Evolutionary conservation across 768 basidiomycete genomes (phyloP).

Genomic region (Aureoboletus auriporus): DNA sequence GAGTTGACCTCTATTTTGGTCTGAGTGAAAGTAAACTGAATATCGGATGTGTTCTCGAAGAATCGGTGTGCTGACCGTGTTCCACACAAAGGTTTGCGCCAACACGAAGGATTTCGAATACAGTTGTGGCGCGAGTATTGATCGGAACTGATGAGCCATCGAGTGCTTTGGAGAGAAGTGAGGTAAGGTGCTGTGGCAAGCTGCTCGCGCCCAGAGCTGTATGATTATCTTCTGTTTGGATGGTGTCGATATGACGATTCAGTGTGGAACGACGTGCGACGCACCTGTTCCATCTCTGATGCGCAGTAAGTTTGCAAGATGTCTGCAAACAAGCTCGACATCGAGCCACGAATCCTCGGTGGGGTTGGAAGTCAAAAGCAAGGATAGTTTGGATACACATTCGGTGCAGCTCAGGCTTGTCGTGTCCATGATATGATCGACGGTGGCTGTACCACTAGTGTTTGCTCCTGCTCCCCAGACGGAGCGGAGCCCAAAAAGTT

Average conservation of each 20-base stretch:
- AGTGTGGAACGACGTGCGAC: slow-evolving; percentile 8
- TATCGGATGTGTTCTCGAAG: slow-evolving; percentile 2
- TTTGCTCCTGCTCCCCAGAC: too few relatives aligned
- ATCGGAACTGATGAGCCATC: slow-evolving; percentile 44
- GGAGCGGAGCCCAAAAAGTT: too few relatives aligned
- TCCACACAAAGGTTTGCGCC: slow-evolving; percentile 84
- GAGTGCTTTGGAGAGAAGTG: slow-evolving; percentile 55
- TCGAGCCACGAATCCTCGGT: slow-evolving; percentile 42
- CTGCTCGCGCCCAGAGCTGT: slow-evolving; percentile 60
- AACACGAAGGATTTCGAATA: slow-evolving; percentile 70
- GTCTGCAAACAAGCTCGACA: slow-evolving; percentile 48
- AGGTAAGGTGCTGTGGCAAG: slow-evolving; percentile 61
- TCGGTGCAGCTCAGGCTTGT: slow-evolving; percentile 21
- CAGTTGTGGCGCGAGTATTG: slow-evolving; percentile 43
- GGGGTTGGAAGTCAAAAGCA: slow-evolving; percentile 30
- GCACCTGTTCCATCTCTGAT: slow-evolving; percentile 50
- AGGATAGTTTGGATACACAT: slow-evolving; percentile 29
- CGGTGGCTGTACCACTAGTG: too few relatives aligned
- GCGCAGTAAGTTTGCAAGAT: slow-evolving; percentile 61
- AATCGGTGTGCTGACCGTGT: slow-evolving; percentile 49
- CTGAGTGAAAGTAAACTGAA: slow-evolving; percentile 33
- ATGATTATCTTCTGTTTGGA: slow-evolving; percentile 60
- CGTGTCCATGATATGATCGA: slow-evolving; percentile 16
- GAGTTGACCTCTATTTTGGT: slow-evolving; percentile 68
- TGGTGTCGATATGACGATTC: slow-evolving; percentile 13